Conservation (phyloP, 192 early-diverging fungal species). For the Ramicandelaber brevisporus region DNA sequence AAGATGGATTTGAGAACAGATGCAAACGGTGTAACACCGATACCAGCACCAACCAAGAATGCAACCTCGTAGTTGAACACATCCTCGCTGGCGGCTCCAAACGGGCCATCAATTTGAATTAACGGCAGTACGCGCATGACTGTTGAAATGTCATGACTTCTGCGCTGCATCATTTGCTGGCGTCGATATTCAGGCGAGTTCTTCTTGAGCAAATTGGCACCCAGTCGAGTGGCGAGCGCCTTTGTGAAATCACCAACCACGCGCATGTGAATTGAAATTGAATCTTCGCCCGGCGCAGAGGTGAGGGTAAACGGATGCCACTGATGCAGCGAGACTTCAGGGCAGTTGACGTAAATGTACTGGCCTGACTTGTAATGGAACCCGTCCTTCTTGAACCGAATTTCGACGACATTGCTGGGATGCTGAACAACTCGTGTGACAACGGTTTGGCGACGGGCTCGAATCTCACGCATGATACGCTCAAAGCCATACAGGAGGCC, state of each 20-base stretch:
- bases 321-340: conserved; percentile 38
- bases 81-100: conserved; percentile 56
- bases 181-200: too few species aligned
- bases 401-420: conserved; percentile 55
- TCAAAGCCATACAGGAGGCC: conserved; percentile 42
- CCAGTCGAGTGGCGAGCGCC: conserved; percentile 35
- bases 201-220: too few species aligned
- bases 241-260: conserved; percentile 53
- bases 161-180: too few species aligned
- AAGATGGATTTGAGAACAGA: conserved; percentile 60
- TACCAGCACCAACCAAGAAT: conserved; percentile 56
- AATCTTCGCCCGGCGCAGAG: conserved; percentile 53
- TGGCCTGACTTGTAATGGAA: conserved; percentile 38
- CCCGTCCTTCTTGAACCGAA: conserved; percentile 45
- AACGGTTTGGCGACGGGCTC: conserved; percentile 20
- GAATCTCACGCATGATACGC: conserved; percentile 40
- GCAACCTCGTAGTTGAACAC: conserved; percentile 57
- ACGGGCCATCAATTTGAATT: conserved; percentile 52
- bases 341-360: conserved; percentile 54
- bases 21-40: conserved; percentile 66
- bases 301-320: conserved; percentile 75
- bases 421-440: conserved; percentile 65
- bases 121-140: too few species aligned
- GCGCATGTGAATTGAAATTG: conserved; percentile 47
- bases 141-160: too few species aligned